A percentile compares a stretch with the other conserved stretches of the same genome.
Evolutionary conservation across 257 asterid genomes (phyloP).

Genomic region (Eustoma russellianum): DNA sequence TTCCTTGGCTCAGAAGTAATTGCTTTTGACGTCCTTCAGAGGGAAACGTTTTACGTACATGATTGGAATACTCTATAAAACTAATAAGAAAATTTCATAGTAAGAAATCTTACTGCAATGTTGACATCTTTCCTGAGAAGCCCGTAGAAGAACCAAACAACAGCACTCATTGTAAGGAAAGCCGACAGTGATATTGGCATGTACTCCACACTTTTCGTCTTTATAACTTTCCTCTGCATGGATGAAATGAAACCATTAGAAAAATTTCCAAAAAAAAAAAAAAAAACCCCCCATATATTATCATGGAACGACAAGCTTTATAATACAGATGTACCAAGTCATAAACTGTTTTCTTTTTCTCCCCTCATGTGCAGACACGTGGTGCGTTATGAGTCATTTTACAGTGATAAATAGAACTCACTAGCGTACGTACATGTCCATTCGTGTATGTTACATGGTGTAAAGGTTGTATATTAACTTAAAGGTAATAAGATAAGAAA

Average conservation of each 20-base stretch:
- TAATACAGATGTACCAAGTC: background rate
- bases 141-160: slow-evolving; percentile 68
- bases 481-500: background rate
- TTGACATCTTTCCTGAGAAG: slow-evolving; percentile 32
- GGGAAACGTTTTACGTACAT: no score
- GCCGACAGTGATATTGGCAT: slow-evolving; percentile 75
- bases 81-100: background rate
- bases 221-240: slow-evolving; percentile 44
- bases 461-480: no score
- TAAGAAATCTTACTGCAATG: slow-evolving; percentile 42
- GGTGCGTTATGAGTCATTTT: background rate
- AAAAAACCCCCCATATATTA: no score
- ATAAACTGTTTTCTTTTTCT: background rate
- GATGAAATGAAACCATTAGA: background rate
- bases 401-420: no score
- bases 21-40: no score
- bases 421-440: no score
- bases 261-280: no score
- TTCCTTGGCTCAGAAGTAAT: no score
- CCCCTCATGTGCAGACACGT: no score
- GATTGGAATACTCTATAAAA: background rate
- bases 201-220: slow-evolving; percentile 56
- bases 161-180: slow-evolving; percentile 59
- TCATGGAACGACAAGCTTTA: no score
- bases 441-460: no score